Conservation (phyloP, 768 basidiomycete genomes). For the Lyophyllum shimeji region DNA sequence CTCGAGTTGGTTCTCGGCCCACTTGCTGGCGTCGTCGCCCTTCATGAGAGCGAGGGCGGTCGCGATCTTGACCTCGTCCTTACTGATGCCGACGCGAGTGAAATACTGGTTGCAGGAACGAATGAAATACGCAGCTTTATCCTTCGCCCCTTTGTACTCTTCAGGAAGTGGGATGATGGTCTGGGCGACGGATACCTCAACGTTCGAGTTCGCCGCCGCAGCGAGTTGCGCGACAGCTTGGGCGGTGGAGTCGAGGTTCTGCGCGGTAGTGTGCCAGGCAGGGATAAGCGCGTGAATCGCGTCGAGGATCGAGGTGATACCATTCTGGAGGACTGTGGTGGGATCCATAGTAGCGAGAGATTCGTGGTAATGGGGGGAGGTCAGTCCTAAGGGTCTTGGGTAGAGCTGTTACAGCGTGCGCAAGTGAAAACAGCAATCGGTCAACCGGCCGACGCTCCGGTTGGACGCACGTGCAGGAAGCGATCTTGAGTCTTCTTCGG, state of each 20-base stretch:
- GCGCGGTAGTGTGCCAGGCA: neutral
- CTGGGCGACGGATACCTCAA: neutral
- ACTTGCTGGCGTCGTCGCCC: neutral
- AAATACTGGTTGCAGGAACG: slow-evolving; percentile 5
- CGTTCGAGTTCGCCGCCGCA: neutral
- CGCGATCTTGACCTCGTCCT: neutral
- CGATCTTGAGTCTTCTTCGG: neutral
- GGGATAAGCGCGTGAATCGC: neutral
- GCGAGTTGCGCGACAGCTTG: neutral
- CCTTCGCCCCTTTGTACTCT: neutral
- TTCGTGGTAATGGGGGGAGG: neutral
- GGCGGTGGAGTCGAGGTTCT: neutral
- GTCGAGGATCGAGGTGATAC: neutral
- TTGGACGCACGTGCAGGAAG: slow-evolving; percentile 1
- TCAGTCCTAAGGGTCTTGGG: neutral
- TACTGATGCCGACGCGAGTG: neutral
- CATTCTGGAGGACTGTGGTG: neutral
- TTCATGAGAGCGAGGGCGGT: neutral
- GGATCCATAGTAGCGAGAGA: neutral
- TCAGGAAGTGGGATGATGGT: neutral
- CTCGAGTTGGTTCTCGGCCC: slow-evolving; percentile 3
- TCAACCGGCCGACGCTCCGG: neutral
- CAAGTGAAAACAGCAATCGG: neutral
- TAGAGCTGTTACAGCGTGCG: neutral
- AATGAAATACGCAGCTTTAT: slow-evolving; percentile 3